Percentiles rank a stretch among this genome's conserved stretches.
phyloP scores from a whole-genome alignment of 306 rosid genomes.

The Sphenostylis stenocarpa region DNA sequence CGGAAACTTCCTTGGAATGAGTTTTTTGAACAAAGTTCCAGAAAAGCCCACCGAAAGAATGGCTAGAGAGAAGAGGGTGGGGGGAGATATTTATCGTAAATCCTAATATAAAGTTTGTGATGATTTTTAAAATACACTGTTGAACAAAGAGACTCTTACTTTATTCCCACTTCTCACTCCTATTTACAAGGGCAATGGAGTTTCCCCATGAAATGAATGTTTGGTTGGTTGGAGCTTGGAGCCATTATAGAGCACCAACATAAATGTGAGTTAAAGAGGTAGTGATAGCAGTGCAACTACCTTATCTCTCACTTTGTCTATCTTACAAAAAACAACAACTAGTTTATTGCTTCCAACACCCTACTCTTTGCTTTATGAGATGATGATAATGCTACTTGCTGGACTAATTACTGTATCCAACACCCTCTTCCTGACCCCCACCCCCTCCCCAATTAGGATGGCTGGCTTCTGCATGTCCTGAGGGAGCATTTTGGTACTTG shows the following conservation, averaged over 20 bases:
- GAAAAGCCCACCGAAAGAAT: slow-evolving; percentile 24
- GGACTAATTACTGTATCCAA: slow-evolving; percentile 10
- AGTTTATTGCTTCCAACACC: slow-evolving; percentile 72
- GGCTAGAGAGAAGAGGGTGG: slow-evolving; percentile 30
- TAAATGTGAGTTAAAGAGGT: slow-evolving; percentile 62
- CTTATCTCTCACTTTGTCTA: slow-evolving; percentile 47
- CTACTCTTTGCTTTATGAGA: slow-evolving; percentile 22
- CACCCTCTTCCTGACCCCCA: neutral
- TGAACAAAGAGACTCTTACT: slow-evolving; percentile 20
- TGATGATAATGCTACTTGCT: slow-evolving; percentile 25
- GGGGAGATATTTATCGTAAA: slow-evolving; percentile 12
- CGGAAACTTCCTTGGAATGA: slow-evolving; percentile 65
- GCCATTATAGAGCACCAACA: slow-evolving; percentile 39
- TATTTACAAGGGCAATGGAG: slow-evolving; percentile 38
- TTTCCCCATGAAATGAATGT: slow-evolving; percentile 82
- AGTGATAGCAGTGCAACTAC: slow-evolving; percentile 64
- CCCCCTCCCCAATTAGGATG: neutral
- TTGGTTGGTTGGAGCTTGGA: slow-evolving; percentile 62
- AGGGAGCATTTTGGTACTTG: slow-evolving; percentile 30
- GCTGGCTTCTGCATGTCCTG: neutral
- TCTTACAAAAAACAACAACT: slow-evolving; percentile 20
- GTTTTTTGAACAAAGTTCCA: slow-evolving; percentile 45
- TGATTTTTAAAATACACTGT: slow-evolving; percentile 42
- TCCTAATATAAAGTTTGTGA: slow-evolving; percentile 23
- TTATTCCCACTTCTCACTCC: slow-evolving; percentile 19